These are phyloP conservation scores for Lizanozyma gosingica DNA, from an alignment of 1,139 yeast species.

Conservation along the genomic window DNA sequence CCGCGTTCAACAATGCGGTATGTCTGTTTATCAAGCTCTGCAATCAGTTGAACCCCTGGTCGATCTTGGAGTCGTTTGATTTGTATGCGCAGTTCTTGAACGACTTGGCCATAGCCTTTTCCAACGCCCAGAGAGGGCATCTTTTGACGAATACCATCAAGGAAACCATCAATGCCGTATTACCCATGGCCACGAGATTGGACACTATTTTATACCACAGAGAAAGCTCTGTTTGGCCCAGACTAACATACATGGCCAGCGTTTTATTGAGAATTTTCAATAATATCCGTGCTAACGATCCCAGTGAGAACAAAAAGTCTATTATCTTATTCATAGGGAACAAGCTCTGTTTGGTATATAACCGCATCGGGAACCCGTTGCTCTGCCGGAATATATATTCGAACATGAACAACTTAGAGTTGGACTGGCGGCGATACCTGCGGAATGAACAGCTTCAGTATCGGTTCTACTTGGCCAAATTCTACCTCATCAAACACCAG, in stretches of 20 bases:
- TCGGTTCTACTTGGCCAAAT: slow-evolving; percentile 60
- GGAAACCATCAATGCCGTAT: slow-evolving; percentile 29
- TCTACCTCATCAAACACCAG: slow-evolving; percentile 53
- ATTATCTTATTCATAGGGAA: slow-evolving; percentile 50
- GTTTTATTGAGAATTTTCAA: slow-evolving; percentile 54
- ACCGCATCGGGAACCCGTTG: slow-evolving; percentile 52
- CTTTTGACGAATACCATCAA: slow-evolving; percentile 37
- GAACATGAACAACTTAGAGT: slow-evolving; percentile 55
- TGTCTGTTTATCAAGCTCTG: slow-evolving; percentile 43
- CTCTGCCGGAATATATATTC: slow-evolving; percentile 70
- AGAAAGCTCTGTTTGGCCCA: slow-evolving; percentile 34
- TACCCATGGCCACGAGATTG: slow-evolving; percentile 43
- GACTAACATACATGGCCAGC: slow-evolving; percentile 49
- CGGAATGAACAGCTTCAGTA: slow-evolving; percentile 53
- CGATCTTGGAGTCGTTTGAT: slow-evolving; percentile 50
- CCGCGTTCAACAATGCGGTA: slow-evolving; percentile 44
- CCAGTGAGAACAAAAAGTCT: slow-evolving; percentile 37
- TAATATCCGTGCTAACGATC: slow-evolving; percentile 52
- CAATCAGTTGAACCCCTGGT: slow-evolving; percentile 52
- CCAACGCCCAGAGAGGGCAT: slow-evolving; percentile 43
- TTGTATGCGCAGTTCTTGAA: slow-evolving; percentile 43
- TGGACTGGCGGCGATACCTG: slow-evolving; percentile 37
- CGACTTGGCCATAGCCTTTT: slow-evolving; percentile 51
- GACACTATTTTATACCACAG: slow-evolving; percentile 38
- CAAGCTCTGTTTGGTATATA: slow-evolving; percentile 54